A percentile compares a stretch with the other conserved stretches of the same genome.
These are phyloP conservation scores for Gossypioides kirkii DNA, from an alignment of 345 rosid genomes.

Conservation along the genomic window DNA sequence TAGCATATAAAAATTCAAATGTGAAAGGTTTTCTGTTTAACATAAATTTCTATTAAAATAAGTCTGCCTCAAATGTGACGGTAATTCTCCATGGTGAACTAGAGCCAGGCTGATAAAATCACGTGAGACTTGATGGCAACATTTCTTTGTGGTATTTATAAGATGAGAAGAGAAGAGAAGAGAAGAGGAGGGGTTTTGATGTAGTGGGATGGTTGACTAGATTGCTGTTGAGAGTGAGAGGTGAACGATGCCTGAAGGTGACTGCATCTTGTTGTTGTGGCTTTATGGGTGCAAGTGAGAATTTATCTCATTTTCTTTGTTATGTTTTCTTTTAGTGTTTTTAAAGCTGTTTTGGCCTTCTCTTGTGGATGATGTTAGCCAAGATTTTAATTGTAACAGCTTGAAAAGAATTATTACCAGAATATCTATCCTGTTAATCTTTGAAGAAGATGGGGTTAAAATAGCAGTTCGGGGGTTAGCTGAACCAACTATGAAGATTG, in stretches of 20 bases:
- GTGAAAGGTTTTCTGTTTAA: not conserved
- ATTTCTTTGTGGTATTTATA: not conserved
- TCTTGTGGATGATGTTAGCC: not conserved
- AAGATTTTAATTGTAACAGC: not conserved
- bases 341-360: not conserved
- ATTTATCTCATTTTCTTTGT: not conserved
- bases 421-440: no score
- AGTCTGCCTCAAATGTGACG: not conserved
- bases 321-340: not conserved
- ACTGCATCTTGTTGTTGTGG: not conserved
- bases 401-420: not conserved
- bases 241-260: not conserved
- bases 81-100: not conserved
- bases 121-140: not conserved
- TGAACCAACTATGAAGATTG: not conserved
- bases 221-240: constrained; percentile 5
- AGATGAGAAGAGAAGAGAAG: not conserved
- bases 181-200: not conserved
- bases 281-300: not conserved
- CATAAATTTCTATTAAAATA: not conserved
- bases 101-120: not conserved
- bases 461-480: not conserved
- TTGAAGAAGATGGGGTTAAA: not conserved
- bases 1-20: not conserved
- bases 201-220: not conserved